phyloP scores from a whole-genome alignment of 2,329 filamentous ascomycete genomes.

The Corynespora cassiicola region DNA sequence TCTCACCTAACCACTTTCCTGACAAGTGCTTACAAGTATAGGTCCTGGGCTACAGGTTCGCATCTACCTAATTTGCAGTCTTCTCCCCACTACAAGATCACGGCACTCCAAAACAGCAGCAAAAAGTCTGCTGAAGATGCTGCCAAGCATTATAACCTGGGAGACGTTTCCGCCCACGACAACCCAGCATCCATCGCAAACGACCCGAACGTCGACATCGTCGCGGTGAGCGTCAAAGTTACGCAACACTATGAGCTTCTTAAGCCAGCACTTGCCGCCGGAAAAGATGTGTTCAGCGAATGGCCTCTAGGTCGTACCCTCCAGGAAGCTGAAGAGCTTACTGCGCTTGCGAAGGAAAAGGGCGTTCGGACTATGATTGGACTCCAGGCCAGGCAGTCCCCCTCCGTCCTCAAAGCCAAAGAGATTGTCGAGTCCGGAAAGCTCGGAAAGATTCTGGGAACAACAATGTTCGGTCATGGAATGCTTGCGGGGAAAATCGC shows the following conservation, averaged over 20 bases:
- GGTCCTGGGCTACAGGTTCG: slow-evolving; percentile 45
- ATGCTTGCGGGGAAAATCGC: slow-evolving; percentile 26
- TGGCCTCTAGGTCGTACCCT: slow-evolving; percentile 55
- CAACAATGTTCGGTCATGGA: slow-evolving; percentile 37
- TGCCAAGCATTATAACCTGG: slow-evolving; percentile 44
- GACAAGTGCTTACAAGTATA: slow-evolving; percentile 2
- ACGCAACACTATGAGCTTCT: slow-evolving; percentile 51
- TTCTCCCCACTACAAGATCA: slow-evolving; percentile 52
- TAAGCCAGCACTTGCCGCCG: slow-evolving; percentile 50
- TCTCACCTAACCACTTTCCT: not conserved
- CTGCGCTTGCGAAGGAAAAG: slow-evolving; percentile 47
- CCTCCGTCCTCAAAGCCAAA: slow-evolving; percentile 50
- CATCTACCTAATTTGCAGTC: slow-evolving; percentile 48
- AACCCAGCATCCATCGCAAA: slow-evolving; percentile 51
- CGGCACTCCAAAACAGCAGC: slow-evolving; percentile 58
- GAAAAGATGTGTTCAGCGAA: slow-evolving; percentile 55
- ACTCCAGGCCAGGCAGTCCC: slow-evolving; percentile 53
- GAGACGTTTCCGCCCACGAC: slow-evolving; percentile 50
- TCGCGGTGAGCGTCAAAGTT: slow-evolving; percentile 54
- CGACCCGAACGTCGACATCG: slow-evolving; percentile 56
- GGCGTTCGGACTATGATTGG: slow-evolving; percentile 55
- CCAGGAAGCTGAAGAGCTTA: slow-evolving; percentile 52
- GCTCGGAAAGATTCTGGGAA: slow-evolving; percentile 52
- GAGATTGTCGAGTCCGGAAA: slow-evolving; percentile 50
- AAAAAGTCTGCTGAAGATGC: slow-evolving; percentile 51